Base-by-base conservation (phyloP, 441 rosid species). In the Syzygium malaccense region DNA sequence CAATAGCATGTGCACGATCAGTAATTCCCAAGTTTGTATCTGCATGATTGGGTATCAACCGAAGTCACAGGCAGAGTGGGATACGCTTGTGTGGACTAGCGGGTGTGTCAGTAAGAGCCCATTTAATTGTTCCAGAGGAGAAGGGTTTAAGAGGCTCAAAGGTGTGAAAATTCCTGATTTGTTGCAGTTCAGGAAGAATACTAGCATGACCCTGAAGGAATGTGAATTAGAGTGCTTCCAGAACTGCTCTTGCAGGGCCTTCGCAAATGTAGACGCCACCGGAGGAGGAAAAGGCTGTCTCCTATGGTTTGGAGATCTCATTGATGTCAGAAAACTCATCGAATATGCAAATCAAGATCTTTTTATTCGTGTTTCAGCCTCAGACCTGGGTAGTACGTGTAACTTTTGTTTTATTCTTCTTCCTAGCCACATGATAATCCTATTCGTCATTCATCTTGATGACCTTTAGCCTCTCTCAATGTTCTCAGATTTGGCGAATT, bases 181-280 rank as follows among this genome's bases (percentile, higher is more conserved):
- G 23, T 66, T 66, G 45, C 25, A 66, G 45, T 18, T 66, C 45
- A 32, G 14, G 11, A 32, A 8, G 45, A 66, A 66, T 45, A 66
- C 78, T 32, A 32, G 78, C 25, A 32, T 32, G 78, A 56, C 5
- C 60, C 12, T 56, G 60, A 23, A 56, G 60, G 60, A 56, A 56
- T 56, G 60, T 56, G 45, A 64, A 30, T 30, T 32, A 66, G 45
- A 32, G 78, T 66, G 78, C 78, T 66, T 66, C 78, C 18, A 32
- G 45, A 66, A 32, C 78, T 66, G 78, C 4, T 32, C 78, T 4
- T 66, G 78, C 26, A 66, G 26, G 25, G 45, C 25, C 25, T 32
- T 18, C 0, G 45, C 78, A 2, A 17, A 18, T 25, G 18, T 18
- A 18, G 12, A 66, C 6, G 45, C 78, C 78, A 3, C 0, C 0